Base-by-base conservation (phyloP, 345 rosid species). In the Linum tenue region DNA sequence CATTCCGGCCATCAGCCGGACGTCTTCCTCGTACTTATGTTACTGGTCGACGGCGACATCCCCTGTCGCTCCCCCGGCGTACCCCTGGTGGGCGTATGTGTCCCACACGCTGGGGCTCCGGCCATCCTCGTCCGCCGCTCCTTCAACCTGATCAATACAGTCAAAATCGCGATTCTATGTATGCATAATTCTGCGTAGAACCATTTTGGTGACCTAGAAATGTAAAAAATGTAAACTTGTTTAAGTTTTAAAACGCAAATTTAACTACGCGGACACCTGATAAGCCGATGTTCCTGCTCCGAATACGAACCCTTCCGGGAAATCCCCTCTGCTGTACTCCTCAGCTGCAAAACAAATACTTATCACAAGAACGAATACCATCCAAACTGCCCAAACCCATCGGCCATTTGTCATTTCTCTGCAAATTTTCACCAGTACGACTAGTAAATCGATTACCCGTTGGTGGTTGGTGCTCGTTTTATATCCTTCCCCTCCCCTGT, bases 11-110 rank as follows among this genome's bases (percentile, higher is more conserved):
- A 89, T 89, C 55, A 89, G 89, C 69, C 80, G 79, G 50, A 86
- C 94, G 77, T 89, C 96, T 79, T 89, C 91, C 91, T 86, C 82
- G 83, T 81, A 86, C 57, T 81, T 84, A 73, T 83, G 89, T 67
- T 86, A 84, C 66, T 63, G 72, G 44, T 83, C 87, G 58, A 77
- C 81, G 7, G 92, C 75, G 6, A 78, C 71, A 64, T 84, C 87
- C 56, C 79, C 88, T 2, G 72, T 70, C 4, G 43, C 79, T 56
- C 77, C 86, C 3, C 63, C 64, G 4, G 48, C 60, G 2, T 69
- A 68, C 37, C 88, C 88, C 83, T 77, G 39, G 1, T 2, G 15
- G 16, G 58, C 16, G n/a, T 11, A 55, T 4, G 58, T 55, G n/a
- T 55, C 58, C 58, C 58, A 55, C 12, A 12, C 16, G 58, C 58